Evolutionary conservation across 345 rosid species (phyloP).

Genomic region (Pugionium dolabratum): DNA sequence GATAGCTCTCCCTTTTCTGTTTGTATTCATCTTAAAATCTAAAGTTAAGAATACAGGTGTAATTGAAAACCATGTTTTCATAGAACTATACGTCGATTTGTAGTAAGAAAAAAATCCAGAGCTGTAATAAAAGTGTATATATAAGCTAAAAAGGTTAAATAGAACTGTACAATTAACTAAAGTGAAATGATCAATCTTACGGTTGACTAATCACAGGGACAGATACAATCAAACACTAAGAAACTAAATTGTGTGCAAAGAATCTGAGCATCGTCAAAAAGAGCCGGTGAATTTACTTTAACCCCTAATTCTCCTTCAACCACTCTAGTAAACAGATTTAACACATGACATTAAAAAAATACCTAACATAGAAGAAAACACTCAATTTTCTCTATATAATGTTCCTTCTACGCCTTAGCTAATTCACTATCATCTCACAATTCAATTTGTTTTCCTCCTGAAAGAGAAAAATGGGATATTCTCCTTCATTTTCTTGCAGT

Average conservation of each 20-base stretch:
- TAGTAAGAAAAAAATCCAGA: constrained; percentile 14
- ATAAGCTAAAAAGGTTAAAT: background rate
- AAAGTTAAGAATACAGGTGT: background rate
- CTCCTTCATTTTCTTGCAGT: constrained; percentile 26
- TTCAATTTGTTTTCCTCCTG: background rate
- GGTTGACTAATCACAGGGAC: background rate
- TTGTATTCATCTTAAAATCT: background rate
- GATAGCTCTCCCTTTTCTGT: too few relatives aligned
- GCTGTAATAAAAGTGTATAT: background rate
- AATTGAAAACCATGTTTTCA: constrained; percentile 2
- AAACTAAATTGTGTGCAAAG: background rate
- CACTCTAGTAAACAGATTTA: constrained; percentile 16
- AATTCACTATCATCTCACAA: constrained; percentile 26
- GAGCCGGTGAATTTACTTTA: background rate
- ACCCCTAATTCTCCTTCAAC: constrained; percentile 12
- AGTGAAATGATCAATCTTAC: background rate
- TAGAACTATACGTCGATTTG: constrained; percentile 1
- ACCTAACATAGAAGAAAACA: constrained; percentile 25
- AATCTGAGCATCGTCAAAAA: background rate
- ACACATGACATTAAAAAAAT: constrained; percentile 1
- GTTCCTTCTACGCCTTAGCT: background rate
- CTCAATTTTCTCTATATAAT: constrained; percentile 32
- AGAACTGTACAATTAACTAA: background rate
- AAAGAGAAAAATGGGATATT: constrained; percentile 13
- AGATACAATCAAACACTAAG: constrained; percentile 8